Conservation (phyloP, 345 rosid species). For the Hibiscus syriacus region DNA sequence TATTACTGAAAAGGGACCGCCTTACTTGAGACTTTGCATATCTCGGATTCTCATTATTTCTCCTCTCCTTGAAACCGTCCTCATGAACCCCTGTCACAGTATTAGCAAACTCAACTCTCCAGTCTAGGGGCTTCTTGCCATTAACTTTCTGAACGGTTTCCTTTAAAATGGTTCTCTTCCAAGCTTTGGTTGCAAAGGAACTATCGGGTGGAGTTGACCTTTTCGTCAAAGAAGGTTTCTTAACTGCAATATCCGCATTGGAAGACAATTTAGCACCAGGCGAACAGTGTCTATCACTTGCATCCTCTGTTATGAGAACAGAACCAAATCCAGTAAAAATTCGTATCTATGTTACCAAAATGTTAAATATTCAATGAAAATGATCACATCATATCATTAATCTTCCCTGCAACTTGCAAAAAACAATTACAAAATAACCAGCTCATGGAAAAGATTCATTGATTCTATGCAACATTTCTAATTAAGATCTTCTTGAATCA, state of each 20-base stretch:
- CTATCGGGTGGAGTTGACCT: constrained; percentile 44
- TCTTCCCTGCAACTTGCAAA: background rate
- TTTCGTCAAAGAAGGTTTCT: constrained; percentile 26
- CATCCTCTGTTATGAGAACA: constrained; percentile 38
- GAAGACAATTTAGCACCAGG: constrained; percentile 36
- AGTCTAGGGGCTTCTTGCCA: constrained; percentile 43
- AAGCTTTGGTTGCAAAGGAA: constrained; percentile 37
- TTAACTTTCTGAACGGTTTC: constrained; percentile 25
- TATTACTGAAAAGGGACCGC: constrained; percentile 34
- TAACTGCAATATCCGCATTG: constrained; percentile 18
- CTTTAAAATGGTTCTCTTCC: constrained; percentile 43
- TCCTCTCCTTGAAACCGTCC: constrained; percentile 26
- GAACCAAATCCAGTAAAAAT: background rate
- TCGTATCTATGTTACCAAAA: background rate
- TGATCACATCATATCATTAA: background rate
- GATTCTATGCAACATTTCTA: background rate
- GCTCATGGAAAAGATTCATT: background rate
- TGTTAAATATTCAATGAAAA: background rate
- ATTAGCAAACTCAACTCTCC: constrained; percentile 41
- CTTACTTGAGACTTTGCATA: constrained; percentile 33
- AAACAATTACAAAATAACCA: background rate
- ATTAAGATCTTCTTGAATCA: background rate
- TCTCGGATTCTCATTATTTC: constrained; percentile 19
- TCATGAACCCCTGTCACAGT: constrained; percentile 23
- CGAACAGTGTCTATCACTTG: constrained; percentile 40